Evolutionary conservation across 1,284 basidiomycete genomes (phyloP).

Genomic region (Ustilago vetiveriae): DNA sequence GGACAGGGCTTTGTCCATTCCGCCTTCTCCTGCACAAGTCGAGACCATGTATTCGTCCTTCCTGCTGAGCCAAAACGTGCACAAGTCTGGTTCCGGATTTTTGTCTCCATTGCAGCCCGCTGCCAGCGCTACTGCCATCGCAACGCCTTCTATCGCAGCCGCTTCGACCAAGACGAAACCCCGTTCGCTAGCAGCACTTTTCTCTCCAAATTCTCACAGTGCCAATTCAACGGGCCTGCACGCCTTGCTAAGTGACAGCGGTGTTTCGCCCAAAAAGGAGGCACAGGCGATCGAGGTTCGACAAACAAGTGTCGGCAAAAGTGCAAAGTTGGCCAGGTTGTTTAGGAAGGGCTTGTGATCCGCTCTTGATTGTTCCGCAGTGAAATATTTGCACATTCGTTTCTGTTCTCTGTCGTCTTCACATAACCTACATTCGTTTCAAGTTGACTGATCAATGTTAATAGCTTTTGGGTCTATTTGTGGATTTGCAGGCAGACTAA

Average conservation of each 20-base stretch:
- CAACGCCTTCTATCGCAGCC: not conserved
- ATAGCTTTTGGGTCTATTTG: too few species aligned
- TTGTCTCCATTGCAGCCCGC: constrained; percentile 15
- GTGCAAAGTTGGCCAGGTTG: constrained; percentile 10
- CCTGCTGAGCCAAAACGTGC: constrained; percentile 29
- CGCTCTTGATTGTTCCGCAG: too few species aligned
- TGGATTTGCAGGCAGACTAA: too few species aligned
- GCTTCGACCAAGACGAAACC: constrained; percentile 3
- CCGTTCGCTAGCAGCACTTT: constrained; percentile 23
- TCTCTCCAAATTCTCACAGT: constrained; percentile 3
- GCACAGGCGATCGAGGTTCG: not conserved
- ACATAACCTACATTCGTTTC: too few species aligned
- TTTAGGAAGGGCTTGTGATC: constrained; percentile 19
- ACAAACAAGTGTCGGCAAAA: constrained; percentile 12
- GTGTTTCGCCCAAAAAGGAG: constrained; percentile 2
- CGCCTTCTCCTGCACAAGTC: constrained; percentile 18
- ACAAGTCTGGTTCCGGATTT: constrained; percentile 21
- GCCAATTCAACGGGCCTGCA: constrained; percentile 1
- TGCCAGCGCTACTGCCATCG: not conserved
- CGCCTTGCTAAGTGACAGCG: not conserved
- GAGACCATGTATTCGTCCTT: constrained; percentile 40
- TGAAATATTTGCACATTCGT: not conserved
- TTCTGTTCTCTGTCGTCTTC: not conserved
- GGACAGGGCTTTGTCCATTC: constrained; percentile 1
- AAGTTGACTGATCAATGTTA: too few species aligned